Evolutionary conservation across 2,329 filamentous ascomycete species (phyloP).

Genomic region (Graphium sp.): DNA sequence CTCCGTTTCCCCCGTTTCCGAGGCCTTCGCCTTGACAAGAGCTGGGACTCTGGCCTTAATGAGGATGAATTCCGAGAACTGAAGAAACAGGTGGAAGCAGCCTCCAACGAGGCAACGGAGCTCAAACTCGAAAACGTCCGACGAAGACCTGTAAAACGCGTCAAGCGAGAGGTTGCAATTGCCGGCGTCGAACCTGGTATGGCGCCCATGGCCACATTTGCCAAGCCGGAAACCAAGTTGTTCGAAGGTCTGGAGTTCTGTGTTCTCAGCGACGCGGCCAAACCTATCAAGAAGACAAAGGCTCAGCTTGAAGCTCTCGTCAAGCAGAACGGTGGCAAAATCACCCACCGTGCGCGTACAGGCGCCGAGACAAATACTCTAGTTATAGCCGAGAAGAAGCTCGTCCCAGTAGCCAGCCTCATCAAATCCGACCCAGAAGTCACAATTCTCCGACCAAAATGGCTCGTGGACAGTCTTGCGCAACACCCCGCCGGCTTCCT

Average conservation of each 20-base stretch:
- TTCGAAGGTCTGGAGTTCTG: constrained; percentile 70
- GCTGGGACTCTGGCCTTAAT: constrained; percentile 67
- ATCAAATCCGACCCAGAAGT: constrained; percentile 54
- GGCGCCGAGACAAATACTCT: constrained; percentile 41
- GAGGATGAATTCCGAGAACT: constrained; percentile 62
- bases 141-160: constrained; percentile 35
- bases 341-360: constrained; percentile 53
- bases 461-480: constrained; percentile 70
- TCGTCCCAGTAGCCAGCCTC: constrained; percentile 69
- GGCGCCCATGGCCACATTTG: constrained; percentile 24
- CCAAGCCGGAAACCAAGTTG: constrained; percentile 40
- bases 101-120: constrained; percentile 47
- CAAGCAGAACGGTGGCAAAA: constrained; percentile 64
- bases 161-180: constrained; percentile 54
- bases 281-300: constrained; percentile 60
- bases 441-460: constrained; percentile 62
- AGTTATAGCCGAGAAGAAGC: constrained; percentile 62
- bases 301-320: constrained; percentile 63
- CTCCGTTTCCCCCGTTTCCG: constrained; percentile 87
- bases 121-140: constrained; percentile 62
- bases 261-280: constrained; percentile 59
- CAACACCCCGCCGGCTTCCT: constrained; percentile 40
- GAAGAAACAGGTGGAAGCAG: constrained; percentile 51
- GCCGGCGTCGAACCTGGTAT: constrained; percentile 52
- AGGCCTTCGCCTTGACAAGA: constrained; percentile 61